Conservation (phyloP, 2,329 filamentous ascomycete genomes). For the Trichoderma sp. region DNA sequence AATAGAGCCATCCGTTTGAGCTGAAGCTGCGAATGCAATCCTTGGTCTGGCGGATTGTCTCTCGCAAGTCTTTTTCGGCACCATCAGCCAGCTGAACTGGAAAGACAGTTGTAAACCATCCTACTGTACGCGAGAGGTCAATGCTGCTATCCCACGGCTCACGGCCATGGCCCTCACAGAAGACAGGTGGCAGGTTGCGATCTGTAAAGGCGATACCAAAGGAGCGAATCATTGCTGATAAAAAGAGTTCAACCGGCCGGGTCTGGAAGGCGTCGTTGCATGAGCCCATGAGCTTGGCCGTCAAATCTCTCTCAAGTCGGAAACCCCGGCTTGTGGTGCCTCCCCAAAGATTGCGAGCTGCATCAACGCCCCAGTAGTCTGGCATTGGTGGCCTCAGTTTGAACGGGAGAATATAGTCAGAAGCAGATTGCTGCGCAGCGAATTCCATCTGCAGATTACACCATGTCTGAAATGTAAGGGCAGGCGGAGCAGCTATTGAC, state of each 20-base stretch:
- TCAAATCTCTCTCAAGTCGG: too few species aligned
- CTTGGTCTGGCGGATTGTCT: constrained; percentile 26
- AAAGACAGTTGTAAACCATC: constrained; percentile 40
- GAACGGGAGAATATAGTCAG: too few species aligned
- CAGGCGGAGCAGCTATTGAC: neutral
- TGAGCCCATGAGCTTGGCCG: too few species aligned
- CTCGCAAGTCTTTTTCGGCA: neutral
- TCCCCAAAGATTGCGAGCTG: neutral
- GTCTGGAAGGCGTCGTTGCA: constrained; percentile 15
- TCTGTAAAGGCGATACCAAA: constrained; percentile 32
- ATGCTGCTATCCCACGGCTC: constrained; percentile 33
- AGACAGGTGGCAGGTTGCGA: constrained; percentile 31
- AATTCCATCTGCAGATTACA: neutral
- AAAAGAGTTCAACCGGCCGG: constrained; percentile 21
- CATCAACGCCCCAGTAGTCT: constrained; percentile 1
- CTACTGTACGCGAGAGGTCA: constrained; percentile 36
- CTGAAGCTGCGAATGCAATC: constrained; percentile 25
- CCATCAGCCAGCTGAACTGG: constrained; percentile 27
- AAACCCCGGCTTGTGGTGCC: too few species aligned
- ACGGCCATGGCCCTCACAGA: constrained; percentile 38
- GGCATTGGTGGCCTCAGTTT: too few species aligned
- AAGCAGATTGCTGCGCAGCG: neutral
- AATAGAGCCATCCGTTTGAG: constrained; percentile 27
- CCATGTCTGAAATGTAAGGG: neutral
- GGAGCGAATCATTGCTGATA: constrained; percentile 29